phyloP scores from a whole-genome alignment of 2,329 filamentous ascomycete species.

The Pestalotiopsis sp. region DNA sequence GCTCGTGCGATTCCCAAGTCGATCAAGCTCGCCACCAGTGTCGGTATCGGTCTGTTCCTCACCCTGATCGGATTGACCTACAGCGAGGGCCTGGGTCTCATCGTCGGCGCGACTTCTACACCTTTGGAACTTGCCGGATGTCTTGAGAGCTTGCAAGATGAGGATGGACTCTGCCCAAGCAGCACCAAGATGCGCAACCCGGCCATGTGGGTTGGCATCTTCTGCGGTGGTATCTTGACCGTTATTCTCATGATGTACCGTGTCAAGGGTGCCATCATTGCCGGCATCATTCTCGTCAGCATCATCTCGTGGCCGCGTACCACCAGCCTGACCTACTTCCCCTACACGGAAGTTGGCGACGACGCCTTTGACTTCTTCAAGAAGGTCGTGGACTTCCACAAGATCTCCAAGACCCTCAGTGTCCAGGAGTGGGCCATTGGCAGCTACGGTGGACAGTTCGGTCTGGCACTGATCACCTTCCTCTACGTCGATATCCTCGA shows the following conservation, averaged over 20 bases:
- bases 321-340: slow-evolving; percentile 80
- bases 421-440: slow-evolving; percentile 76
- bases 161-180: slow-evolving; percentile 60
- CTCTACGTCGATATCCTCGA: slow-evolving; percentile 90
- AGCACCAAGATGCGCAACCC: slow-evolving; percentile 78
- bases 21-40: slow-evolving; percentile 85
- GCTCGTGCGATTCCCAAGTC: slow-evolving; percentile 80
- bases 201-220: slow-evolving; percentile 86
- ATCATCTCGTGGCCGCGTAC: slow-evolving; percentile 86
- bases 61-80: slow-evolving; percentile 78
- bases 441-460: slow-evolving; percentile 74
- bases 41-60: slow-evolving; percentile 83
- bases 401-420: slow-evolving; percentile 68
- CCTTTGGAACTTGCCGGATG: slow-evolving; percentile 80
- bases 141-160: slow-evolving; percentile 31
- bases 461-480: slow-evolving; percentile 83
- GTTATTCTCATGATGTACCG: slow-evolving; percentile 82
- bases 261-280: slow-evolving; percentile 84
- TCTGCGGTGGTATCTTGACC: slow-evolving; percentile 81
- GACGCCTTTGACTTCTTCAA: slow-evolving; percentile 84
- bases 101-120: slow-evolving; percentile 69
- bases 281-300: slow-evolving; percentile 80
- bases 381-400: slow-evolving; percentile 82
- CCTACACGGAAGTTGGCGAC: slow-evolving; percentile 70
- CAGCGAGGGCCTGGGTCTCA: slow-evolving; percentile 77